Conservation (phyloP, 176 grass and related monocot genomes). For the Carex parvula region DNA sequence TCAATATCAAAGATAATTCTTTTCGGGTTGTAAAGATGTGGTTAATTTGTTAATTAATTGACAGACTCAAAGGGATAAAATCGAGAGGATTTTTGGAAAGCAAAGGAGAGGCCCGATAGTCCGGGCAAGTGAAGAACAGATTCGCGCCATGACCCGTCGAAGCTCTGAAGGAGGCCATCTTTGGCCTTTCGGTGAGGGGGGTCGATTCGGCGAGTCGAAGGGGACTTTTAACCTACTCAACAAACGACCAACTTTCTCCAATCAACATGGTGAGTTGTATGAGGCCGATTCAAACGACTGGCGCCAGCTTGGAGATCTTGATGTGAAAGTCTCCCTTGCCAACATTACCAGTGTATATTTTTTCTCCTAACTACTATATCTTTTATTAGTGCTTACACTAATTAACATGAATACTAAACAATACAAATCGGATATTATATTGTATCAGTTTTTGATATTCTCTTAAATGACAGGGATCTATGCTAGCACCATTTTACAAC, state of each 20-base stretch:
- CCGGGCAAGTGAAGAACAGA: constrained; percentile 57
- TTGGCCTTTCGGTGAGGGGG: constrained; percentile 40
- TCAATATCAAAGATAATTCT: not conserved
- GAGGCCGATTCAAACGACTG: constrained; percentile 65
- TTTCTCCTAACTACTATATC: not conserved
- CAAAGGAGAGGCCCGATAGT: constrained; percentile 35
- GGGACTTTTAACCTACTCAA: constrained; percentile 43
- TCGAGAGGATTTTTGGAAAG: constrained; percentile 37
- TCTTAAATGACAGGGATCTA: constrained; percentile 45
- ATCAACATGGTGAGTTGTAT: constrained; percentile 54
- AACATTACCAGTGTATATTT: constrained; percentile 48
- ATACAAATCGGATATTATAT: not conserved
- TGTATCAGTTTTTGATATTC: not conserved
- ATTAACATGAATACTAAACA: not conserved
- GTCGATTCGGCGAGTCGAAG: constrained; percentile 35
- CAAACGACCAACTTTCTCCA: constrained; percentile 50
- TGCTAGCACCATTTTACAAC: constrained; percentile 63
- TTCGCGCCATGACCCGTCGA: constrained; percentile 38
- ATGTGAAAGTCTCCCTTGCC: constrained; percentile 48
- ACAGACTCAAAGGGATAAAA: constrained; percentile 36
- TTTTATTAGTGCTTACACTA: not conserved
- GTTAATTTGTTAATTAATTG: not conserved
- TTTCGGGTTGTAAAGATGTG: not conserved
- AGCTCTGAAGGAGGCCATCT: constrained; percentile 34
- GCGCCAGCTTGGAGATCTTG: constrained; percentile 39